phyloP scores from a whole-genome alignment of 495 filamentous ascomycete genomes.

The Penicillium lividum region DNA sequence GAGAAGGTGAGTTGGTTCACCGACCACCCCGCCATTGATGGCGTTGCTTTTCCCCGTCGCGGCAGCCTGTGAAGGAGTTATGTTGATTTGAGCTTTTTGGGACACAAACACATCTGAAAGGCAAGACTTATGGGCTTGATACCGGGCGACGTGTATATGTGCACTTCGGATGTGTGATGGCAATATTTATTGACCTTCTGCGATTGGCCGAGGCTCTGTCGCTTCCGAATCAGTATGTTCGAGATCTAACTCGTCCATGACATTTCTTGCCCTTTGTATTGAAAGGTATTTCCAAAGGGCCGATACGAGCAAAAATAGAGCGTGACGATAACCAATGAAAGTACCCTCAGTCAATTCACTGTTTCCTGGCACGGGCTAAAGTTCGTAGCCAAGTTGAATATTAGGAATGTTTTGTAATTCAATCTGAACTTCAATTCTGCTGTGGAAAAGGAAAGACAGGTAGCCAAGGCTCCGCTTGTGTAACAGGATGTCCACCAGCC shows the following conservation, averaged over 20 bases:
- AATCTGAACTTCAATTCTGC: conserved; percentile 27
- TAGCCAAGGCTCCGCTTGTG: conserved; percentile 28
- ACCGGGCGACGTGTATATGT: not conserved
- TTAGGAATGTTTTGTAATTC: conserved; percentile 31
- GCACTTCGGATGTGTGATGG: not conserved
- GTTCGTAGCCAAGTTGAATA: no score
- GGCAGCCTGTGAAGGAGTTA: conserved; percentile 7
- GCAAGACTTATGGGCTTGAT: not conserved
- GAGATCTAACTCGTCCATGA: not conserved
- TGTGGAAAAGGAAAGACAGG: conserved; percentile 34
- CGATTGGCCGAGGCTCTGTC: not conserved
- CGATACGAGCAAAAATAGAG: not conserved
- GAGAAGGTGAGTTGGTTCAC: conserved; percentile 96
- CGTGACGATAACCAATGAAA: not conserved
- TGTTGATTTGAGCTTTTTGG: not conserved
- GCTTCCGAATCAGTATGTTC: not conserved
- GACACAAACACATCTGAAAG: not conserved
- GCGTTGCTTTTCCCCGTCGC: conserved; percentile 74
- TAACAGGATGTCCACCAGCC: conserved; percentile 28
- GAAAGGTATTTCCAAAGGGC: not conserved
- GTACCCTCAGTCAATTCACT: not conserved
- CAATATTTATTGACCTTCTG: not conserved
- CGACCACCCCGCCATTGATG: conserved; percentile 77
- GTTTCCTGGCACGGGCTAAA: not conserved
- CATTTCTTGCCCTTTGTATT: not conserved